Evolutionary conservation across 78 protist genomes (phyloP), one percentile per base, ranked within the genome.

Genomic region (Cavenderia fasciculata): DNA sequence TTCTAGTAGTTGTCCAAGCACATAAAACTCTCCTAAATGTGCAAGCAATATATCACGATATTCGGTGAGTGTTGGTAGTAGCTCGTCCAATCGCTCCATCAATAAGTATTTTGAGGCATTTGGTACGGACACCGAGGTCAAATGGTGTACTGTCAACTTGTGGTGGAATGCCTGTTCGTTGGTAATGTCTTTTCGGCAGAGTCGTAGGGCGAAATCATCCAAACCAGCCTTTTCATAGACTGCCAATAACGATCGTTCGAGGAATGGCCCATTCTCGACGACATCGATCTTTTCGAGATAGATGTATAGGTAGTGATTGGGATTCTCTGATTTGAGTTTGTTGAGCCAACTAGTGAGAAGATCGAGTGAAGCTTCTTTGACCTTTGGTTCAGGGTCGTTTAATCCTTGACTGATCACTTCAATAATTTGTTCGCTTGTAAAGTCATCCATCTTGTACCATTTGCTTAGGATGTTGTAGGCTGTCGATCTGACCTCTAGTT

Each of bases 11-110:
- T 68, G 68, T 34, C 21, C 29, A 0, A 79, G 2, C 14, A 46
- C 40, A 31, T 36, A 65, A 8, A 52, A 36, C 6, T 79, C 89
- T 0, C 25, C 21, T 11, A 79, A 43, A 43, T 79, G 89, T 14
- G 21, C 34, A 33, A 79, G 68, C 19, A 79, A 12, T 0, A 79
- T 38, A 34, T 79, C 77, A 34, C 74, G 38, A 23, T n/a, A 79
- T 11, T 79, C 78, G 0, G 89, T 79, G 0, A 79, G 57, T 2
- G 89, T 76, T 31, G 89, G 89, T 14, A 79, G 33, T 16, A 65
- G 12, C 8, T 46, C 25, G 1, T 79, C 89, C 25, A 79, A 18
- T 10, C 10, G 12, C 11, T 79, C 77, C 1, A 54, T 51, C 11
- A 56, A 47, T 16, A 43, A 68, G 43, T 68, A 68, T 68, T 41